These are phyloP conservation scores for Chaetomium sp. DNA, from an alignment of 2,329 filamentous ascomycete species.

Conservation along the genomic window DNA sequence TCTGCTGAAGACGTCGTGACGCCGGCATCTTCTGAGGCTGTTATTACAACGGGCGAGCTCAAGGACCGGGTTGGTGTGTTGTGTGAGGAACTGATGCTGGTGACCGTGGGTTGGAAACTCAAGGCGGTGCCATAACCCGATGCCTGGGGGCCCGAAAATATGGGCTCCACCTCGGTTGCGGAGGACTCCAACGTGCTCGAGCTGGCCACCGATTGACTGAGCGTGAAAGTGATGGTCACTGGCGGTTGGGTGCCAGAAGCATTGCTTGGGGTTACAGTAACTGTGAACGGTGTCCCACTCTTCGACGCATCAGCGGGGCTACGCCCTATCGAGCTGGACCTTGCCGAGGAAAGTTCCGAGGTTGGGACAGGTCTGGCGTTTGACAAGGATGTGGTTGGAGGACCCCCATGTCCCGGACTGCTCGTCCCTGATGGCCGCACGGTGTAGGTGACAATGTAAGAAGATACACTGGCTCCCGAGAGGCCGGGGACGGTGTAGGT, in stretches of 20 bases:
- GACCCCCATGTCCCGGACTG: neutral
- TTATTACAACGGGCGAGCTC: too few species aligned
- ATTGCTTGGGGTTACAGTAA: too few species aligned
- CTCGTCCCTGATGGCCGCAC: conserved; percentile 10
- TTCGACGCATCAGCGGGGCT: too few species aligned
- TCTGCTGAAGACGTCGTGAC: too few species aligned
- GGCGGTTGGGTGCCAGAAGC: neutral
- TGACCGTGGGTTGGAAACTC: too few species aligned
- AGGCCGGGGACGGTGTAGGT: conserved; percentile 30
- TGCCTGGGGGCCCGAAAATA: neutral
- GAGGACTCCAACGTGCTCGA: neutral
- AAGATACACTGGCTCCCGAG: conserved; percentile 19
- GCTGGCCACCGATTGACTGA: neutral
- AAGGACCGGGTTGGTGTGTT: too few species aligned
- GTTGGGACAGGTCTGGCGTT: neutral
- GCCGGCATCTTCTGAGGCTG: too few species aligned
- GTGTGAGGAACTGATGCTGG: too few species aligned
- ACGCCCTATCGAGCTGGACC: neutral
- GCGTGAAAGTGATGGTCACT: neutral
- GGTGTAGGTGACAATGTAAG: conserved; percentile 33
- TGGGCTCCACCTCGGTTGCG: neutral
- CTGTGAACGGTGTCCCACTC: too few species aligned
- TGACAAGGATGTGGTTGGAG: neutral
- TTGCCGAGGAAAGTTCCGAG: neutral
- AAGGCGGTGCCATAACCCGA: neutral